These are phyloP conservation scores for Fistulina hepatica DNA, from an alignment of 1,284 basidiomycete genomes.

Conservation along the genomic window DNA sequence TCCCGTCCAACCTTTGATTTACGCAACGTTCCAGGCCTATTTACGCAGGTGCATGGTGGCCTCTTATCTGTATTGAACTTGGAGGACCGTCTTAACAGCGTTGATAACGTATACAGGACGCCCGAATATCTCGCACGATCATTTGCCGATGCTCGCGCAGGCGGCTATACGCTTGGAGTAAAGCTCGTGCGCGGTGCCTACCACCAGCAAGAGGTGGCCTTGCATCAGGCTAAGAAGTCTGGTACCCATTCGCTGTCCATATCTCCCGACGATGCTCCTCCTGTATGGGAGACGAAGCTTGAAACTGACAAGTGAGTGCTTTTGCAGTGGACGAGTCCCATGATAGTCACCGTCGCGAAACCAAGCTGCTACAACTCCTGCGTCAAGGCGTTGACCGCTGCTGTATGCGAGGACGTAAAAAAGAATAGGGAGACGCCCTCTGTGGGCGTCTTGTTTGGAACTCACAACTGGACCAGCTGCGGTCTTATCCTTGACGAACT, in stretches of 20 bases:
- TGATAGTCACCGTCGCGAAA: no score
- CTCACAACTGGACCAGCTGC: constrained; percentile 72
- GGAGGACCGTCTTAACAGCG: no score
- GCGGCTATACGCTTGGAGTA: constrained; percentile 76
- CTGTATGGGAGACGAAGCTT: constrained; percentile 64
- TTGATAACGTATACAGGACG: constrained; percentile 48
- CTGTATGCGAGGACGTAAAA: constrained; percentile 39
- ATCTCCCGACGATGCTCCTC: constrained; percentile 46
- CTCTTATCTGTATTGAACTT: background rate
- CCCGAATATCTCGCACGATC: constrained; percentile 57
- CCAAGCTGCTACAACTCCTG: no score
- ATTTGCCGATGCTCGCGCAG: constrained; percentile 55
- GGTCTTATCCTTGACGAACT: constrained; percentile 53
- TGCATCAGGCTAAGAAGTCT: constrained; percentile 26
- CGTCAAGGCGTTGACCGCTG: constrained; percentile 48
- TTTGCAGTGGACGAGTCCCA: no score
- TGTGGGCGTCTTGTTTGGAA: constrained; percentile 78
- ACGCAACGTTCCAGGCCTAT: constrained; percentile 82
- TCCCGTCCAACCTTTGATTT: constrained; percentile 52
- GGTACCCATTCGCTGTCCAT: constrained; percentile 29
- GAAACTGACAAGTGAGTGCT: no score
- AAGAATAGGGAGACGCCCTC: no score
- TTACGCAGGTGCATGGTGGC: constrained; percentile 44
- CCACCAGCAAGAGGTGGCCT: constrained; percentile 64
- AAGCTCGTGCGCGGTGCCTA: constrained; percentile 96